Conservation (phyloP, 2,329 filamentous ascomycete genomes). For the Pestalotiopsis sp. region DNA sequence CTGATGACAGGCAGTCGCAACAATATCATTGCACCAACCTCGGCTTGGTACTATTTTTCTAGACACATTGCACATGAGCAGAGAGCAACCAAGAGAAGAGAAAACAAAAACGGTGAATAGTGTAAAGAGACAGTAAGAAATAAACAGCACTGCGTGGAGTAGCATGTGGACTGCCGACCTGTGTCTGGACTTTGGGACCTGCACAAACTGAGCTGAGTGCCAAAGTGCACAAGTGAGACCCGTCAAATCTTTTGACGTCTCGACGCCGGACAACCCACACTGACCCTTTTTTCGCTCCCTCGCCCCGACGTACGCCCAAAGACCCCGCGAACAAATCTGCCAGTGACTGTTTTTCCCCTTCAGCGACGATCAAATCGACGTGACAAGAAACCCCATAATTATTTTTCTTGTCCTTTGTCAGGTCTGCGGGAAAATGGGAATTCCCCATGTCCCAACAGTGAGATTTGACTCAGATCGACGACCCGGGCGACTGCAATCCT, state of each 20-base stretch:
- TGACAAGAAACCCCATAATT: background rate
- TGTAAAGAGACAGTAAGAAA: background rate
- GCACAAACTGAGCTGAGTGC: background rate
- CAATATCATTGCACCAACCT: background rate
- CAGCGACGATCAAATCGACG: conserved; percentile 2
- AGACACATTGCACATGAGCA: background rate
- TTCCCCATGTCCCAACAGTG: background rate
- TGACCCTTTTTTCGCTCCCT: conserved; percentile 7
- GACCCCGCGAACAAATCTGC: conserved; percentile 10
- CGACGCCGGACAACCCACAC: conserved; percentile 8
- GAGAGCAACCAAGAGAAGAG: background rate
- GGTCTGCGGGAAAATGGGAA: background rate
- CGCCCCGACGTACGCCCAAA: conserved; percentile 3
- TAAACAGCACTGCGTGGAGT: background rate
- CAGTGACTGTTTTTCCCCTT: background rate
- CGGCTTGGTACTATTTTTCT: too few relatives aligned
- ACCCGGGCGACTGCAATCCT: background rate
- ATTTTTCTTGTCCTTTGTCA: background rate
- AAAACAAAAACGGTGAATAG: background rate
- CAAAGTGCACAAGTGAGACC: background rate
- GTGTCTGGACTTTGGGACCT: background rate
- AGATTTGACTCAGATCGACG: conserved; percentile 2
- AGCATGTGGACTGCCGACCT: background rate
- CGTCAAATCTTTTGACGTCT: conserved; percentile 13
- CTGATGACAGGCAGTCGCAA: background rate